phyloP scores from a whole-genome alignment of 306 rosid genomes.

The Pueraria montana region DNA sequence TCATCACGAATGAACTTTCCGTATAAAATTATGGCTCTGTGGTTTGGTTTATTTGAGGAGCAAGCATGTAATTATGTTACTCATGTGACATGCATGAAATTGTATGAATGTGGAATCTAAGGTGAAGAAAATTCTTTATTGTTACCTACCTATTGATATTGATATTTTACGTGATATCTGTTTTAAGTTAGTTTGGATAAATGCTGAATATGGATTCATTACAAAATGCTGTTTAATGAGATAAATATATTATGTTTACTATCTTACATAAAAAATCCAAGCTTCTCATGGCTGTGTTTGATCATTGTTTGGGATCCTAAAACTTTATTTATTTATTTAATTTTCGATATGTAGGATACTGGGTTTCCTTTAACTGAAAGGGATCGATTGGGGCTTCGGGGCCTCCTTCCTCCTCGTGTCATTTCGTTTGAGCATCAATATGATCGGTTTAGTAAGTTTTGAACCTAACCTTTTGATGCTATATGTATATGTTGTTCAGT shows the following conservation, averaged over 20 bases:
- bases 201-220: constrained; percentile 2
- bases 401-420: constrained; percentile 93
- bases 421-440: constrained; percentile 86
- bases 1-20: neutral
- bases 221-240: neutral
- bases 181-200: constrained; percentile 28
- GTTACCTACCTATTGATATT: neutral
- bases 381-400: constrained; percentile 91
- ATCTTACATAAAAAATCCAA: neutral
- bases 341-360: constrained; percentile 70
- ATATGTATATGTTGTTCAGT: constrained; percentile 11
- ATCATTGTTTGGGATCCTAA: constrained; percentile 17
- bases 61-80: neutral
- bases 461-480: constrained; percentile 30
- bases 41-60: neutral
- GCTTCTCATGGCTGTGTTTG: constrained; percentile 27
- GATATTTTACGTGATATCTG: neutral
- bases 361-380: constrained; percentile 90
- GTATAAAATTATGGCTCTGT: neutral
- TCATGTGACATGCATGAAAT: constrained; percentile 11
- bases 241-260: neutral
- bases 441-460: constrained; percentile 80
- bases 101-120: constrained; percentile 21
- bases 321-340: neutral
- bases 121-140: neutral